Percentiles rank a stretch among this genome's conserved stretches.
phyloP scores from a whole-genome alignment of 2,329 filamentous ascomycete genomes.

The Whalleya microplaca region DNA sequence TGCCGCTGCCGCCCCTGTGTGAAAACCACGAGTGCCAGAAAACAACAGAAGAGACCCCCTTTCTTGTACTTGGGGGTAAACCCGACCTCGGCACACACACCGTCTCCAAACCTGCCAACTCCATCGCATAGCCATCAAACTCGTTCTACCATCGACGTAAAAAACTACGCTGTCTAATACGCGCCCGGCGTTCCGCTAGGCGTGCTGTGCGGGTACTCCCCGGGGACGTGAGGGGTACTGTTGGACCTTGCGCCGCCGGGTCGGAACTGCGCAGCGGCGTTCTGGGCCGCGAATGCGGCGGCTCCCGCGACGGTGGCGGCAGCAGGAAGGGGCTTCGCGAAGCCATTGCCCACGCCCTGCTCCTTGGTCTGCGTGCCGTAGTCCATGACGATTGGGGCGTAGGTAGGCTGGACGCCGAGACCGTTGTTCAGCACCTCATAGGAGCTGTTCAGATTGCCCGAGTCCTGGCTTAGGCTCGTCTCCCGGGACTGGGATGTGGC shows the following conservation, averaged over 20 bases:
- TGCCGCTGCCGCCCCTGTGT: no score
- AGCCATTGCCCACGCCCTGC: slow-evolving; percentile 18
- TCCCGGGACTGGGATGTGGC: slow-evolving; percentile 20
- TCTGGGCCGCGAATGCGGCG: slow-evolving; percentile 19
- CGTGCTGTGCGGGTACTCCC: slow-evolving; percentile 33
- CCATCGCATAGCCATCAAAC: no score
- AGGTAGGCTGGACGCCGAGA: slow-evolving; percentile 8
- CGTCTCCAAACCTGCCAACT: no score
- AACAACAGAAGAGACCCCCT: no score
- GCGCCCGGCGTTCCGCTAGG: slow-evolving; percentile 16
- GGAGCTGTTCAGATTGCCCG: slow-evolving; percentile 18
- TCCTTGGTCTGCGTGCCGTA: slow-evolving; percentile 10
- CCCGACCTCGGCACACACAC: no score
- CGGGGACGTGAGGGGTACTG: slow-evolving; percentile 36
- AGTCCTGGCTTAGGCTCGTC: slow-evolving; percentile 26
- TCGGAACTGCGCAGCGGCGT: slow-evolving; percentile 22
- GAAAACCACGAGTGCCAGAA: no score
- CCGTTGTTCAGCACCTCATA: slow-evolving; percentile 18
- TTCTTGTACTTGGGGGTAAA: no score
- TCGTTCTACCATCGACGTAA: no score
- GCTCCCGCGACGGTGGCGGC: slow-evolving; percentile 11
- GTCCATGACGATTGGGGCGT: background rate
- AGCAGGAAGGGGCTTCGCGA: slow-evolving; percentile 18
- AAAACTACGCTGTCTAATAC: slow-evolving; percentile 7
- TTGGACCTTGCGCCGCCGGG: slow-evolving; percentile 26